Base-by-base conservation (phyloP, 192 early-diverging fungal genomes). In the Irineochytrium annulatum region DNA sequence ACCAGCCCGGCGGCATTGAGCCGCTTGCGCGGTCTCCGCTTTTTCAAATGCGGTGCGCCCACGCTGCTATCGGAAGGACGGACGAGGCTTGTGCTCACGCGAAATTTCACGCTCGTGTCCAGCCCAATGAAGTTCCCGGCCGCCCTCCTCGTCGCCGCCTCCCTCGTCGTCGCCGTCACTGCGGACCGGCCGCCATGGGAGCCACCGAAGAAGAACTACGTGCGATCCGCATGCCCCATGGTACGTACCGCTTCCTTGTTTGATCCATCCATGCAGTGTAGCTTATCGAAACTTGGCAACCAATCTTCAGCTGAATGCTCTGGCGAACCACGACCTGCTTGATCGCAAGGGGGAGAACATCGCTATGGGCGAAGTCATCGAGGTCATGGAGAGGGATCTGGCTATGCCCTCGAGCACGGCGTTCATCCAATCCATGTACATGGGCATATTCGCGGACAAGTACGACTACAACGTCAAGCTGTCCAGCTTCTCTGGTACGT, bases 351-450 rank as follows among this genome's bases (percentile, higher is more conserved):
- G 54, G 13, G 17, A 30, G 17, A 17, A 16, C 54, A 33, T 55
- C 22, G 54, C 24, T 32, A 55, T 55, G 54, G 54, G 54, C 11
- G n/a, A 17, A 17, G 30, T 55, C 2, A 19, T 55, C 8, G n/a
- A 13, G 11, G 54, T 34, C 17, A 20, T 55, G 24, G 54, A 55
- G 31, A 16, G 19, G 14, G 30, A 41, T 41, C 37, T 55, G 27
- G 11, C 14, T 24, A 29, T 55, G 24, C 54, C 54, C 27, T 55
- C 54, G 11, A 16, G 14, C 17, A 13, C 34, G 24, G 27, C 54
- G 29, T 55, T 55, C 32, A 28, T 55, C 28, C 31, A 33, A 14
- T n/a, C 54, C 11, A 34, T 55, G 14, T 27, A 17, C 24, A 24
- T 33, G 31, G 16, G 14, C 2, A 16, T 34, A 16, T 55, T 20